Base-by-base conservation (phyloP, 2,329 filamentous ascomycete genomes). In the Ilyonectria robusta region DNA sequence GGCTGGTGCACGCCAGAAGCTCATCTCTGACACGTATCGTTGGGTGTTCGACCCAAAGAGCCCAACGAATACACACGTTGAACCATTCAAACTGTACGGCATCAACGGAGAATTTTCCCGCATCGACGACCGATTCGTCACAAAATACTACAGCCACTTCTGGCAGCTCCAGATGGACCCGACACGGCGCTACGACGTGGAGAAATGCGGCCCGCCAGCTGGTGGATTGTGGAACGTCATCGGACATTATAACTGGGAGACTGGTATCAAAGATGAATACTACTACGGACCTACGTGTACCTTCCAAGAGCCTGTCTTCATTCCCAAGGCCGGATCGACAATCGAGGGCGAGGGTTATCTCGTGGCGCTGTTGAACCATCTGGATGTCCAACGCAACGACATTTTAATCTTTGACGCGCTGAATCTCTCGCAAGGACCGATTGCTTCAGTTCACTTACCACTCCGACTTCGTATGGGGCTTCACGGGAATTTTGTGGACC, bases 401-500 rank as follows among this genome's bases (percentile, higher is more conserved):
- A 51, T 63, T 10, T 19, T 68, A 0, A 59, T 64, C 4, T 67
- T 68, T 2, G 46, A 67, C n/a, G 64, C 66, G 0, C 59, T 57
- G 0, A 59, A 68, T 0, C 46, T 67, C 1, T 23, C 53, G 3
- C 46, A 51, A 2, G 66, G 64, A 0, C 66, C 66, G 1, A 61
- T 68, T 2, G 59, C 44, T 1, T 54, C 46, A 2, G 60, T 68
- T 33, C 53, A 64, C 37, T 13, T 68, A 0, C 66, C 66, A 0
- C 61, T 68, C 4, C 60, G 66, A 11, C 59, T 68, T 1, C 23
- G 64, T 0, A 61, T 67, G 8, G 66, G 66, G 17, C 66, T 68
- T 17, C 66, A 68, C 9, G 64, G 66, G 0, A 68, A 68, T 23
- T 68, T 67, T 44, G 64, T 68, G 21, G 54, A 64, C 19, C 37